Evolutionary conservation across 441 rosid species (phyloP).

Genomic region (Gossypium davidsonii): DNA sequence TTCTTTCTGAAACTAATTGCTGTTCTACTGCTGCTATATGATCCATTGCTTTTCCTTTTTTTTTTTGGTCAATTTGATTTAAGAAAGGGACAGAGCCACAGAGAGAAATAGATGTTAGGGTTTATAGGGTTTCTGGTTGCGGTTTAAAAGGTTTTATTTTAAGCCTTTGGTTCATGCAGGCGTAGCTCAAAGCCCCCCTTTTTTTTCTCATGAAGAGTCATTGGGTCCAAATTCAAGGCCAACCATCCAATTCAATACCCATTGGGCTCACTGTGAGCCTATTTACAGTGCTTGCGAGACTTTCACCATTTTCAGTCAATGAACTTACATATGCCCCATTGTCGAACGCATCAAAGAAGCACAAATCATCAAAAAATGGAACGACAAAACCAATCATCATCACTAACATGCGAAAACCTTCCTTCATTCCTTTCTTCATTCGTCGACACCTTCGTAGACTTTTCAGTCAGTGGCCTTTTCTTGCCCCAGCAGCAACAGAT

Average conservation of each 20-base stretch:
- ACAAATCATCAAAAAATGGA: not conserved
- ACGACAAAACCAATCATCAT: not conserved
- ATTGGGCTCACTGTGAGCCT: not conserved
- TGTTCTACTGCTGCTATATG: conserved; percentile 41
- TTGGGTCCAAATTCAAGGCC: not conserved
- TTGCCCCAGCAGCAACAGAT: conserved; percentile 25
- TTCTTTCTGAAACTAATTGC: conserved; percentile 58
- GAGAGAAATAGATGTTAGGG: not conserved
- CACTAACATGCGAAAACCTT: conserved; percentile 32
- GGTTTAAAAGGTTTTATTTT: not conserved
- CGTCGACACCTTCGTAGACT: conserved; percentile 72
- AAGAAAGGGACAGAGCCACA: not conserved
- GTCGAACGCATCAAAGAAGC: not conserved
- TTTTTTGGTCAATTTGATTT: not conserved
- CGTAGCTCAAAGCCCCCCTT: not conserved
- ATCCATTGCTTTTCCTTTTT: not conserved
- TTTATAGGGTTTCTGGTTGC: not conserved
- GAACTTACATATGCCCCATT: not conserved
- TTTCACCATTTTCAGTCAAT: not conserved
- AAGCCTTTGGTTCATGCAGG: not conserved
- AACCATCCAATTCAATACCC: not conserved
- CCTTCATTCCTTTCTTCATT: conserved; percentile 60
- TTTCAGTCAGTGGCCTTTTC: conserved; percentile 59
- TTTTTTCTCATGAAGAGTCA: not conserved
- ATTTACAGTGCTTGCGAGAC: not conserved